A percentile compares a stretch with the other conserved stretches of the same genome.
Evolutionary conservation across 176 grass and related monocot genomes (phyloP).

Genomic region (Tillandsia leiboldiana): DNA sequence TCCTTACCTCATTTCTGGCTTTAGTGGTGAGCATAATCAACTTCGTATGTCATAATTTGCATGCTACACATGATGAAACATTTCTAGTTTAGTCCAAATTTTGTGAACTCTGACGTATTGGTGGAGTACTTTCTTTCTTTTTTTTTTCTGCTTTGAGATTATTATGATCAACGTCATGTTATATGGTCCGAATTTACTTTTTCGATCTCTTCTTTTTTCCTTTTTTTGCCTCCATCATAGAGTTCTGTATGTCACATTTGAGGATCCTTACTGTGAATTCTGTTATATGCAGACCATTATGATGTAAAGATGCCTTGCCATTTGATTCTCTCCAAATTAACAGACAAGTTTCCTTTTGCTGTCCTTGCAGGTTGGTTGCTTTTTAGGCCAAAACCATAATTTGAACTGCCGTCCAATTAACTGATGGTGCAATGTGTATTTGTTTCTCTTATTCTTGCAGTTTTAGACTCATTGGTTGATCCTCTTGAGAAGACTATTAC

Average conservation of each 20-base stretch:
- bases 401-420: not conserved
- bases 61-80: not conserved
- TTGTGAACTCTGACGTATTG: not conserved
- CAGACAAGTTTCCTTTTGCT: constrained; percentile 93
- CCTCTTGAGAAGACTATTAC: constrained; percentile 84
- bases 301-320: constrained; percentile 99
- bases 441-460: constrained; percentile 32
- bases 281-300: constrained; percentile 70
- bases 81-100: not conserved
- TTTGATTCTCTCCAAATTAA: constrained; percentile 94
- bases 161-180: not conserved
- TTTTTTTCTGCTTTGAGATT: not conserved
- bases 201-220: too few species aligned
- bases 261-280: not conserved
- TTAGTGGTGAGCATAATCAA: constrained; percentile 47
- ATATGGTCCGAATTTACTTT: too few species aligned
- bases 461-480: constrained; percentile 86
- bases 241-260: not conserved
- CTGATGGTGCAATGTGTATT: constrained; percentile 10
- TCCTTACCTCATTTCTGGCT: constrained; percentile 79
- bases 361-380: constrained; percentile 69
- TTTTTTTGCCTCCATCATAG: not conserved
- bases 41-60: not conserved
- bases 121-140: too few species aligned
- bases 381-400: not conserved